Percentiles rank a stretch among this genome's conserved stretches.
Conservation (phyloP, 257 asterid genomes). For the Fraxinus americana region DNA sequence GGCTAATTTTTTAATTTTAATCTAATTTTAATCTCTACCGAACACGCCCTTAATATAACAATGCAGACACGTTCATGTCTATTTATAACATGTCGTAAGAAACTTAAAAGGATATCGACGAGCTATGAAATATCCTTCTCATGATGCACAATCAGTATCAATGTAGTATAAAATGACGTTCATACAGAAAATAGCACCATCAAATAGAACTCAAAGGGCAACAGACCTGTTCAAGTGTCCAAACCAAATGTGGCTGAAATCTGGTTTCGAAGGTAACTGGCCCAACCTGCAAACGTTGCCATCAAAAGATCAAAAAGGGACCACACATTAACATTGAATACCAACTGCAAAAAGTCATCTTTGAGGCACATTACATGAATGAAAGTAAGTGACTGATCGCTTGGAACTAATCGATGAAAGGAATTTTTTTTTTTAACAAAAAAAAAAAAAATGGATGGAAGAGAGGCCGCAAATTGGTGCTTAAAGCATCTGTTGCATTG, state of each 20-base stretch:
- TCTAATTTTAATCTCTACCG: no score
- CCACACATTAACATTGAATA: background rate
- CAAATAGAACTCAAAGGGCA: background rate
- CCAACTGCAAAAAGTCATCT: background rate
- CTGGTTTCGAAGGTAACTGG: slow-evolving; percentile 76
- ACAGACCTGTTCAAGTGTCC: slow-evolving; percentile 92
- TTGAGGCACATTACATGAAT: background rate
- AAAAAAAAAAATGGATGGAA: background rate
- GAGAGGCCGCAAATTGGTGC: background rate
- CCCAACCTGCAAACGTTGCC: slow-evolving; percentile 65
- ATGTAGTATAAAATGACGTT: background rate
- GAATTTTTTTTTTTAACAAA: background rate
- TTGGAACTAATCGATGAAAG: background rate
- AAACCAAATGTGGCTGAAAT: slow-evolving; percentile 79
- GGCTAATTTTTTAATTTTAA: no score
- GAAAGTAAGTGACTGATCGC: background rate
- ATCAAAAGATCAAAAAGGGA: background rate
- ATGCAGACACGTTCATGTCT: background rate
- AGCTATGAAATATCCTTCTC: background rate
- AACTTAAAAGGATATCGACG: background rate
- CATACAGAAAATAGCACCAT: background rate
- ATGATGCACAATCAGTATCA: background rate
- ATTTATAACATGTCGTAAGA: background rate
- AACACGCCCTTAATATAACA: background rate
- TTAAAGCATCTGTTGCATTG: background rate